phyloP scores from a whole-genome alignment of 768 basidiomycete species.

The Pilatotrama ljubarskyi region DNA sequence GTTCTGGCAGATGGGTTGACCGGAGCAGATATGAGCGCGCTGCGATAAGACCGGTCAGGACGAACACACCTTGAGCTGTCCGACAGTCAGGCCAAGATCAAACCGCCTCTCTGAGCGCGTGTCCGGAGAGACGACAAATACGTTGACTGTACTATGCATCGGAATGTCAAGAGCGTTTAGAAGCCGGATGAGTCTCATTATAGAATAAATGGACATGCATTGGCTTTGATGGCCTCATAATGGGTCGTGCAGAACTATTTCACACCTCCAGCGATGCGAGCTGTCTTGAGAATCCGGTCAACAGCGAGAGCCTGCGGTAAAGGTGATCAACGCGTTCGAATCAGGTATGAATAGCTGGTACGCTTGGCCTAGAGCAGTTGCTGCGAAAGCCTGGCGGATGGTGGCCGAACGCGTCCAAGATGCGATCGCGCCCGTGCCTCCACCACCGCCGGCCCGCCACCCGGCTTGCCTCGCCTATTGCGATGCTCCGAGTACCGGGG shows the following conservation, averaged over 20 bases:
- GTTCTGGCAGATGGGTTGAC: conserved; percentile 17
- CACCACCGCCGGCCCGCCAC: not conserved
- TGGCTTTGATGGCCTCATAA: conserved; percentile 24
- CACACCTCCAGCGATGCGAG: not conserved
- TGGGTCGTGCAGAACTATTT: not conserved
- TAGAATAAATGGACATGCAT: conserved; percentile 22
- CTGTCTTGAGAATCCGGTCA: not conserved
- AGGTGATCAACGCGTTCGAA: too few relatives aligned
- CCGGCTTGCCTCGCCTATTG: not conserved
- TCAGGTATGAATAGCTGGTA: too few relatives aligned
- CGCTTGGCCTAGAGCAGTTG: too few relatives aligned
- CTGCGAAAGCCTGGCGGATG: too few relatives aligned
- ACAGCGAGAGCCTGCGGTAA: too few relatives aligned
- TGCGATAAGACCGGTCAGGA: not conserved
- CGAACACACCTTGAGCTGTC: conserved; percentile 73
- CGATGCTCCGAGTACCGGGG: not conserved
- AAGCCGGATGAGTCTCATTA: not conserved
- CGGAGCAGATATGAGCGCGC: not conserved
- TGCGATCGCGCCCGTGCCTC: not conserved
- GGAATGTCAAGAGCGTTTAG: not conserved
- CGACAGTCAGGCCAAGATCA: conserved; percentile 71
- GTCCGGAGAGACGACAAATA: conserved; percentile 84
- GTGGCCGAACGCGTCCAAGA: not conserved
- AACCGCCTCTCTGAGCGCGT: conserved; percentile 88
- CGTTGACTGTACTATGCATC: conserved; percentile 54